Evolutionary conservation across 208 protist genomes (phyloP), one percentile per base, ranked within the genome.

Genomic region (Kentomonas sorsogonicus): DNA sequence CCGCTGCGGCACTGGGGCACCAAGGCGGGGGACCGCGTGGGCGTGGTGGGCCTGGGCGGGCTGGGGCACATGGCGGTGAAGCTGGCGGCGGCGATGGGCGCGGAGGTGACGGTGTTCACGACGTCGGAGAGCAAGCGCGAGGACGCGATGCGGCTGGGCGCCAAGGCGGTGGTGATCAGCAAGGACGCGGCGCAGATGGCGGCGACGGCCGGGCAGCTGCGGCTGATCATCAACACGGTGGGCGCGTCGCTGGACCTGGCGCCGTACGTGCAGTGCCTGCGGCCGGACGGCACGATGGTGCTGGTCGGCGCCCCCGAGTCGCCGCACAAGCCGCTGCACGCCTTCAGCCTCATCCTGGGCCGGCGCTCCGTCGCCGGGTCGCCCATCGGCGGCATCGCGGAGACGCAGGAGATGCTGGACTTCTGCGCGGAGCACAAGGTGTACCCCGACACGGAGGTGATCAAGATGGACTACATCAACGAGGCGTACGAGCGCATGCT

Each of bases 31-130:
- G 54, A 23, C 31, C 40, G 58, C 13, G 72, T 93, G 15, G 77
- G 72, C 25, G 70, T 93, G 26, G 64, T 82, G 11, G 86, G 86
- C 44, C 59, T 93, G 46, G 86, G 86, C 39, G 86, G 86, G 11
- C 72, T 93, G 6, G 86, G 86, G 23, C 85, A 93, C 77, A 71
- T 91, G 50, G 86, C 73, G 10, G 63, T 93, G 44, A 79, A 93
- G 60, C 63, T 85, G 38, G 67, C 43, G 10, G n/a, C n/a, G 9
- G 43, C 43, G 6, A 48, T 48, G 43, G 43, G 43, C 16, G 43
- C 43, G 6, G 43, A 48, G 43, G 43, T 48, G 43, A 48, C 43
- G 29, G 85, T 83, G 25, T 68, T 92, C 59, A 73, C 72, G 26
- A 74, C 66, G 10, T 67, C 69, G 43, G 29, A 23, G 10, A 48